These are phyloP conservation scores for Phytophthora syringae DNA, from an alignment of 352 stramenopile species.

Conservation along the genomic window DNA sequence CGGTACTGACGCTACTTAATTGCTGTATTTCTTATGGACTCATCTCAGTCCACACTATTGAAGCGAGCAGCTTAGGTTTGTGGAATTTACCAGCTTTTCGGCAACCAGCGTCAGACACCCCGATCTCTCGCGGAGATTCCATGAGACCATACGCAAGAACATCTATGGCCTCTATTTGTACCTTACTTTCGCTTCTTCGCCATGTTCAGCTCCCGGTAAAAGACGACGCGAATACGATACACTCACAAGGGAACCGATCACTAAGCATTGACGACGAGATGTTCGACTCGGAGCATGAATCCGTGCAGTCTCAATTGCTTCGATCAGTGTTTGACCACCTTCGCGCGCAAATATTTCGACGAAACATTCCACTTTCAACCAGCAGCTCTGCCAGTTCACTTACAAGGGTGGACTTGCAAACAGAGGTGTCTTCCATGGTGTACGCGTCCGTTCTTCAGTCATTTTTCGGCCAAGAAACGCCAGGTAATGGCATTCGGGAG, in stretches of 20 bases:
- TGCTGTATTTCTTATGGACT: constrained; percentile 54
- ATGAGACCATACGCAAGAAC: constrained; percentile 38
- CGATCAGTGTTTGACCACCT: constrained; percentile 49
- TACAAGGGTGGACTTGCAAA: constrained; percentile 45
- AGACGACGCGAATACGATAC: not conserved
- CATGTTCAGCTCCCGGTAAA: constrained; percentile 34
- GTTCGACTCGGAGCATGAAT: constrained; percentile 18
- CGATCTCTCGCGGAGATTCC: constrained; percentile 32
- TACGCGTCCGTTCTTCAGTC: constrained; percentile 47
- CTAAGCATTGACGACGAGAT: constrained; percentile 14
- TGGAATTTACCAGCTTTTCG: constrained; percentile 62
- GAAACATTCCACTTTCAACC: constrained; percentile 1
- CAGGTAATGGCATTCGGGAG: constrained; percentile 13
- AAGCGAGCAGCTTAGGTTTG: constrained; percentile 36
- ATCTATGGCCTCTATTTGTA: constrained; percentile 43
- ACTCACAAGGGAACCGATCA: constrained; percentile 3
- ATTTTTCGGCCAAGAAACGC: constrained; percentile 34
- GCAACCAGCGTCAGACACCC: constrained; percentile 25
- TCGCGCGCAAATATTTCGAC: constrained; percentile 38
- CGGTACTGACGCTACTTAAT: constrained; percentile 57
- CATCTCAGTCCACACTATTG: constrained; percentile 42
- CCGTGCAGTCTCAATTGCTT: constrained; percentile 36
- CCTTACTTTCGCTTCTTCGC: constrained; percentile 35
- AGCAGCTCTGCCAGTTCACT: constrained; percentile 21
- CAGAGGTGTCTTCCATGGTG: constrained; percentile 38